phyloP scores from a whole-genome alignment of 805 yeast genomes.

The Soucietia sequanensis region DNA sequence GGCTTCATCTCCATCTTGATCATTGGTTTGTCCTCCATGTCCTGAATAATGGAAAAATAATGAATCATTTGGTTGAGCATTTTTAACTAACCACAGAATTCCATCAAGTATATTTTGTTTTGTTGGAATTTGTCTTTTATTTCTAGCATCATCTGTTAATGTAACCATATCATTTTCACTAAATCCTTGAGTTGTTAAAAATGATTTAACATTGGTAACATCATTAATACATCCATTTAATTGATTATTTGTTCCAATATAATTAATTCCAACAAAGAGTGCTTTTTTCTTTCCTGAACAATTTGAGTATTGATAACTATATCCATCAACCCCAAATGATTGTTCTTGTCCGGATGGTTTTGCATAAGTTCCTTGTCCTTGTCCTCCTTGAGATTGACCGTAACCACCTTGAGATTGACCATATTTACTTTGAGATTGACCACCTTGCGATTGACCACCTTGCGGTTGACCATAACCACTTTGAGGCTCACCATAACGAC shows the following conservation, averaged over 20 bases:
- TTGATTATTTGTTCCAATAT: constrained; percentile 59
- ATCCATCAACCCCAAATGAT: constrained; percentile 16
- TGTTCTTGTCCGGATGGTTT: constrained; percentile 10
- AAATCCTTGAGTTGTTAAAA: constrained; percentile 47
- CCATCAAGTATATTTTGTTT: constrained; percentile 70
- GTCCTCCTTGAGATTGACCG: constrained; percentile 5
- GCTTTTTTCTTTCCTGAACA: constrained; percentile 77
- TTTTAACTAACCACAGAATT: constrained; percentile 77
- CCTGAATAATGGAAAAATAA: constrained; percentile 83
- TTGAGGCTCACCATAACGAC: constrained; percentile 1
- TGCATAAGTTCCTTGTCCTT: neutral
- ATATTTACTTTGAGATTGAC: neutral
- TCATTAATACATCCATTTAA: constrained; percentile 83
- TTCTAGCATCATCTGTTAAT: constrained; percentile 55
- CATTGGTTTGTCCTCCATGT: constrained; percentile 77
- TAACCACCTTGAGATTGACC: neutral
- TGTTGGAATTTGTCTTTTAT: constrained; percentile 57
- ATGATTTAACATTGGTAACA: constrained; percentile 50
- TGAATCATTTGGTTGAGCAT: constrained; percentile 74
- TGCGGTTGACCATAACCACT: constrained; percentile 7
- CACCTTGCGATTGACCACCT: constrained; percentile 14
- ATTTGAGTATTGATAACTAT: constrained; percentile 58
- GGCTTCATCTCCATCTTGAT: constrained; percentile 71
- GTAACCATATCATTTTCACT: constrained; percentile 55
- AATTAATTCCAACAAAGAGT: constrained; percentile 73